Evolutionary conservation across 177 flowering plant genomes (phyloP).

Genomic region (Tripterygium wilfordii): DNA sequence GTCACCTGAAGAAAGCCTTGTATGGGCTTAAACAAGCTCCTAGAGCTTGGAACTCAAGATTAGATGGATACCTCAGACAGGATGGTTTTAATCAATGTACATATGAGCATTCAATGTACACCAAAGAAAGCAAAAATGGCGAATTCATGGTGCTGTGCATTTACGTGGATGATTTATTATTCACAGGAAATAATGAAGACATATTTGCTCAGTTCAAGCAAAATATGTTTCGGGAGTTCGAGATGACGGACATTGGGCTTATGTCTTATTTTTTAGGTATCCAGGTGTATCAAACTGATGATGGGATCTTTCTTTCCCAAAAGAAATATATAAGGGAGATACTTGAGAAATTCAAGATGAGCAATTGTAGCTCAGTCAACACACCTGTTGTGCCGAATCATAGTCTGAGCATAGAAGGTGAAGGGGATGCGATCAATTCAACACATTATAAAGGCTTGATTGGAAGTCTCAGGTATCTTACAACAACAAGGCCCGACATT

Average conservation of each 20-base stretch:
- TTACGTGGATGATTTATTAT: background rate
- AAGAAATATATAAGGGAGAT: background rate
- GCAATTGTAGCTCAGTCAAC: background rate
- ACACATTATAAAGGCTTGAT: background rate
- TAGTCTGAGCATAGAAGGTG: background rate
- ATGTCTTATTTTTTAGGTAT: background rate
- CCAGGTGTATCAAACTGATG: background rate
- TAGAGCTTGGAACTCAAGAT: background rate
- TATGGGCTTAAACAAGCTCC: background rate
- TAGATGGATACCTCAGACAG: background rate
- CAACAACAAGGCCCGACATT: background rate
- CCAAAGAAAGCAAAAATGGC: background rate
- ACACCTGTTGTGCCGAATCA: background rate
- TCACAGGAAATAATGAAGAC: background rate
- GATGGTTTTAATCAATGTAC: background rate
- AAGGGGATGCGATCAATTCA: background rate
- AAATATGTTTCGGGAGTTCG: background rate
- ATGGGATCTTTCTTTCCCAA: background rate
- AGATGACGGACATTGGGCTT: background rate
- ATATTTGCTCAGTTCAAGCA: background rate
- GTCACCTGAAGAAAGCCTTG: too few relatives aligned
- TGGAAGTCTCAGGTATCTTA: background rate
- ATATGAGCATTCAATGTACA: background rate
- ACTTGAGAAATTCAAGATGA: background rate
- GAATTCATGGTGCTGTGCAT: background rate